phyloP scores from a whole-genome alignment of 2,329 filamentous ascomycete species.

The Ophiostoma himal-ulmi region DNA sequence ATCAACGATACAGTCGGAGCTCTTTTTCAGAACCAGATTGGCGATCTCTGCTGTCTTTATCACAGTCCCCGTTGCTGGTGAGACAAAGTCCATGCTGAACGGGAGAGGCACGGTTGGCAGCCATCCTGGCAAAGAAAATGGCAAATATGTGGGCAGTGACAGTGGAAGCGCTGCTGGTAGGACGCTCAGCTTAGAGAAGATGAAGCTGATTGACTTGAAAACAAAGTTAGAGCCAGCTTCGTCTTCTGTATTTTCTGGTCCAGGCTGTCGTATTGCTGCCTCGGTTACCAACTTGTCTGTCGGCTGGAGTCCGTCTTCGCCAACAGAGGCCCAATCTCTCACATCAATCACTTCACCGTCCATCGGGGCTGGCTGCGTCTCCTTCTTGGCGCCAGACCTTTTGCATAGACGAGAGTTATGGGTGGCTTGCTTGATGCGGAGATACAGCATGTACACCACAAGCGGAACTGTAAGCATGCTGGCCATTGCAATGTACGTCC shows the following conservation, averaged over 20 bases:
- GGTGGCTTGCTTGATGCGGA: not conserved
- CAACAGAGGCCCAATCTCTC: not conserved
- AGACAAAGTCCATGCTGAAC: not conserved
- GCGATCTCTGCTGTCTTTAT: not conserved
- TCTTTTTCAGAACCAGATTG: not conserved
- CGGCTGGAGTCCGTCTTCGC: not conserved
- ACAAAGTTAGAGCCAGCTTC: not conserved
- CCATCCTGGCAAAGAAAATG: not conserved
- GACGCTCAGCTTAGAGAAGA: not conserved
- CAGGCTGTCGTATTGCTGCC: not conserved
- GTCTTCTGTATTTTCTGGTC: not conserved
- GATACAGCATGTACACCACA: not conserved
- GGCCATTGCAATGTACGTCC: not conserved
- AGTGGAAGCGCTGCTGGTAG: not conserved
- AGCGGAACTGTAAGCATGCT: not conserved
- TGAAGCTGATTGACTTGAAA: not conserved
- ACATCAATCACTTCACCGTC: not conserved
- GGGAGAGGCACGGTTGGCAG: not conserved
- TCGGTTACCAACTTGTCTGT: not conserved
- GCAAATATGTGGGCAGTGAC: too few relatives aligned
- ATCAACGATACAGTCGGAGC: constrained; percentile 9
- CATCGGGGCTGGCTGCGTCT: not conserved
- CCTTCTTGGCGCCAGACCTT: not conserved
- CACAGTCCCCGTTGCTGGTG: not conserved
- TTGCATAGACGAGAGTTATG: not conserved